Conservation (phyloP, 176 grass and related monocot genomes). For the Oryza officinalis region DNA sequence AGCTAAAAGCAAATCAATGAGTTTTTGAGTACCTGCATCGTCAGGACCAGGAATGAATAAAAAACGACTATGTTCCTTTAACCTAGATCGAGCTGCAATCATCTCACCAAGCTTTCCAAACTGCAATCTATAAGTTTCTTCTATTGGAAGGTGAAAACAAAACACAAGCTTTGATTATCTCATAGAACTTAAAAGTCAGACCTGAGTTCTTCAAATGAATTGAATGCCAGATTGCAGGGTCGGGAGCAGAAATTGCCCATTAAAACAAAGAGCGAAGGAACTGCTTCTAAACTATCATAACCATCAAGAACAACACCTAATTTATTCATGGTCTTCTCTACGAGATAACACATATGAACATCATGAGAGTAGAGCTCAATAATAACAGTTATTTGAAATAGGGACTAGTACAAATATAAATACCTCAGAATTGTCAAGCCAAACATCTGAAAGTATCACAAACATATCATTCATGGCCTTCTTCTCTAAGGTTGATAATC, state of each 20-base stretch:
- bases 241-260: slow-evolving; percentile 97
- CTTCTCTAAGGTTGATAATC: slow-evolving; percentile 76
- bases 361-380: slow-evolving; percentile 34
- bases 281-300: slow-evolving; percentile 84
- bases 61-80: slow-evolving; percentile 86
- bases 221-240: slow-evolving; percentile 81
- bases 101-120: slow-evolving; percentile 90
- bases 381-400: slow-evolving; percentile 19
- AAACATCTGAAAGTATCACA: slow-evolving; percentile 95
- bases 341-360: slow-evolving; percentile 47
- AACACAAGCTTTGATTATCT: background rate
- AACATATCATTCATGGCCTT: slow-evolving; percentile 95
- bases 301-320: slow-evolving; percentile 83
- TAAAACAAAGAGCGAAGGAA: slow-evolving; percentile 91
- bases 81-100: slow-evolving; percentile 71
- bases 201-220: slow-evolving; percentile 91
- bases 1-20: slow-evolving; percentile 25
- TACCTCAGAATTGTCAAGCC: slow-evolving; percentile 92
- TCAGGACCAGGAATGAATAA: slow-evolving; percentile 89
- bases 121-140: slow-evolving; percentile 61
- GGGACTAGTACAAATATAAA: slow-evolving; percentile 36
- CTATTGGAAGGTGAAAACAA: background rate
- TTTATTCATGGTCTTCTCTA: slow-evolving; percentile 89
- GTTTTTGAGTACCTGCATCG: slow-evolving; percentile 73
- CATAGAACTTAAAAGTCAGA: slow-evolving; percentile 25